These are phyloP conservation scores for Evernia prunastri DNA, from an alignment of 495 filamentous ascomycete genomes.

Conservation along the genomic window DNA sequence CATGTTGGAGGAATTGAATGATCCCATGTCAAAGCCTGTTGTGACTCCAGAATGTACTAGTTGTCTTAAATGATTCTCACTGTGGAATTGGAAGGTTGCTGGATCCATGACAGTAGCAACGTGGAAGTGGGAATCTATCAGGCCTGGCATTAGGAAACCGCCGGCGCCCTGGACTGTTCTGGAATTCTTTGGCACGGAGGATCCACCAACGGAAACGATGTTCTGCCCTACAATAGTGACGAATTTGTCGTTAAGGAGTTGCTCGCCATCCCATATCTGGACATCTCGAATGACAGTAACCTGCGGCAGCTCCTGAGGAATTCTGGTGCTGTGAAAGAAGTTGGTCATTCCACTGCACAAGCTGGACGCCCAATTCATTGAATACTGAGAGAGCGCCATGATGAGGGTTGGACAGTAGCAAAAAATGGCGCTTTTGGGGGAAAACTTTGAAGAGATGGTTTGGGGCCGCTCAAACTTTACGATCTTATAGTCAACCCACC, in stretches of 20 bases:
- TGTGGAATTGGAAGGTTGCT: too few species aligned
- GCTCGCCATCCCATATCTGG: conserved; percentile 19
- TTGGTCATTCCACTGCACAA: neutral
- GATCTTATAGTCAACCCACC: too few species aligned
- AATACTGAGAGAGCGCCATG: neutral
- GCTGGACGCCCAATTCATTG: neutral
- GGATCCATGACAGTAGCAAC: conserved; percentile 6
- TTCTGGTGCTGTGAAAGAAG: neutral
- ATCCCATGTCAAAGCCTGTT: conserved; percentile 22
- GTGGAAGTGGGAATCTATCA: conserved; percentile 25
- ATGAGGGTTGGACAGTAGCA: neutral
- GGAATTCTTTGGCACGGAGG: neutral
- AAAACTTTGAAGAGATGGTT: neutral
- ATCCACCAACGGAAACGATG: conserved; percentile 7
- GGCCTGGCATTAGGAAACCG: conserved; percentile 18
- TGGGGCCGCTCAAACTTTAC: neutral
- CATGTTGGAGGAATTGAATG: neutral
- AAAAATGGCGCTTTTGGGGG: neutral
- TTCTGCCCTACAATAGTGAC: conserved; percentile 15
- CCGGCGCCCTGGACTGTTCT: conserved; percentile 22
- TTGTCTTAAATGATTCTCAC: too few species aligned
- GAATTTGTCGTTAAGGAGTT: neutral
- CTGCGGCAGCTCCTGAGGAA: neutral
- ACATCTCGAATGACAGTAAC: conserved; percentile 16
- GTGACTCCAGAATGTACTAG: conserved; percentile 20